A percentile compares a stretch with the other conserved stretches of the same genome.
Evolutionary conservation across 2,329 filamentous ascomycete species (phyloP).

Genomic region (Aspergillus sp.): DNA sequence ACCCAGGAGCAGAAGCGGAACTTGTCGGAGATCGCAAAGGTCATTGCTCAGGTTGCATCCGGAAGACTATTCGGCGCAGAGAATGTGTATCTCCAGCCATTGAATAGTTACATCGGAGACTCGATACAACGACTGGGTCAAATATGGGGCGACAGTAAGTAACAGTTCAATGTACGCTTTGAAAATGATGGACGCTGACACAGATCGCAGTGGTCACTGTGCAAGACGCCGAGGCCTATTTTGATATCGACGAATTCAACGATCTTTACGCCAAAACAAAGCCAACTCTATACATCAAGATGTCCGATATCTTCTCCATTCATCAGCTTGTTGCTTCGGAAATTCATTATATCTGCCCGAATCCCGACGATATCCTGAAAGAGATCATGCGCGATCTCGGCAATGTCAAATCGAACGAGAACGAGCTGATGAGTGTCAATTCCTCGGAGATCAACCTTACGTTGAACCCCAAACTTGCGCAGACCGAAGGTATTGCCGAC

Average conservation of each 20-base stretch:
- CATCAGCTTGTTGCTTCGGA: constrained; percentile 84
- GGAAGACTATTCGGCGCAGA: constrained; percentile 89
- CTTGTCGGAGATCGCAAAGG: constrained; percentile 83
- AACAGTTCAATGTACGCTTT: background rate
- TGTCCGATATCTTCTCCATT: constrained; percentile 94
- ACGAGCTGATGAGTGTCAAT: constrained; percentile 82
- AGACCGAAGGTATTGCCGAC: constrained; percentile 63
- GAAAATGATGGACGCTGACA: constrained; percentile 36
- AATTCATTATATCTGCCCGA: constrained; percentile 72
- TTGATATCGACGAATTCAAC: constrained; percentile 98
- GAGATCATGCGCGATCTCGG: constrained; percentile 93
- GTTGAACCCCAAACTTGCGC: constrained; percentile 83
- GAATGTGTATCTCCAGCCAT: constrained; percentile 90
- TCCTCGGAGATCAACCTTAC: constrained; percentile 89
- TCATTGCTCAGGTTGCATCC: constrained; percentile 83
- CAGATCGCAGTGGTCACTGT: constrained; percentile 68
- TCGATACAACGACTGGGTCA: constrained; percentile 76
- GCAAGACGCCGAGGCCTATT: constrained; percentile 82
- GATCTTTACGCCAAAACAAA: constrained; percentile 95
- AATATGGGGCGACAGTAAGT: constrained; percentile 67
- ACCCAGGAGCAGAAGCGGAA: constrained; percentile 93
- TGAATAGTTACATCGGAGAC: constrained; percentile 87
- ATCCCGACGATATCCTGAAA: constrained; percentile 80
- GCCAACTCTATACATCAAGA: constrained; percentile 98
- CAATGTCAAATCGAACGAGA: constrained; percentile 94